phyloP scores from a whole-genome alignment of 257 asterid species.

The Linaria vulgaris region DNA sequence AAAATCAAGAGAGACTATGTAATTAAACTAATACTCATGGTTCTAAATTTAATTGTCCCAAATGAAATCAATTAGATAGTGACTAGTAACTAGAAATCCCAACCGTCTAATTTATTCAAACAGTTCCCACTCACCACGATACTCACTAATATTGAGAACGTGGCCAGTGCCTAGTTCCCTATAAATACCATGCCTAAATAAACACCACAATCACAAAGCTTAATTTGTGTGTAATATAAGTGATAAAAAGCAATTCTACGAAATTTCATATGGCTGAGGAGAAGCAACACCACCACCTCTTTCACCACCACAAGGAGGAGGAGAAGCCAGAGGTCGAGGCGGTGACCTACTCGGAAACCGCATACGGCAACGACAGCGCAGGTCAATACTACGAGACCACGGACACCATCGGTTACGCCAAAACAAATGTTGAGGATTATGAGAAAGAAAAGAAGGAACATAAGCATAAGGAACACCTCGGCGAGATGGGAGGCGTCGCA shows the following conservation, averaged over 20 bases:
- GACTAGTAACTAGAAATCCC: background rate
- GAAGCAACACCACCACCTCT: slow-evolving; percentile 49
- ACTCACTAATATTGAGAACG: background rate
- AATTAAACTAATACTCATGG: too few relatives aligned
- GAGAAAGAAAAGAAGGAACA: slow-evolving; percentile 60
- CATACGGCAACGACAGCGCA: slow-evolving; percentile 18
- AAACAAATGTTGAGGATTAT: slow-evolving; percentile 11
- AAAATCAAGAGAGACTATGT: too few relatives aligned
- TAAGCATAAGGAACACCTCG: slow-evolving; percentile 52
- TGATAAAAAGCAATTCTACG: too few relatives aligned
- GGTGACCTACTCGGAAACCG: slow-evolving; percentile 35
- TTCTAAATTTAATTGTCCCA: too few relatives aligned
- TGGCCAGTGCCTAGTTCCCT: too few relatives aligned
- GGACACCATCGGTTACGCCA: slow-evolving; percentile 18
- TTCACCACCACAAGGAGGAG: slow-evolving; percentile 50
- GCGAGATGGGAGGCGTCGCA: slow-evolving; percentile 47
- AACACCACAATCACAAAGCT: too few relatives aligned
- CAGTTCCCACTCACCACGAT: background rate
- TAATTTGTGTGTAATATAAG: too few relatives aligned
- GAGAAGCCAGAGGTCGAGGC: slow-evolving; percentile 31
- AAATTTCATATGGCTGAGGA: slow-evolving; percentile 40
- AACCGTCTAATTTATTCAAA: slow-evolving; percentile 20
- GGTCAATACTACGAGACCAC: slow-evolving; percentile 27
- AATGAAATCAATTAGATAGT: background rate
- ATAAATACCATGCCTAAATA: too few relatives aligned